These are phyloP conservation scores for Fusarium dlaminii DNA, from an alignment of 2,329 filamentous ascomycete species.

Conservation along the genomic window DNA sequence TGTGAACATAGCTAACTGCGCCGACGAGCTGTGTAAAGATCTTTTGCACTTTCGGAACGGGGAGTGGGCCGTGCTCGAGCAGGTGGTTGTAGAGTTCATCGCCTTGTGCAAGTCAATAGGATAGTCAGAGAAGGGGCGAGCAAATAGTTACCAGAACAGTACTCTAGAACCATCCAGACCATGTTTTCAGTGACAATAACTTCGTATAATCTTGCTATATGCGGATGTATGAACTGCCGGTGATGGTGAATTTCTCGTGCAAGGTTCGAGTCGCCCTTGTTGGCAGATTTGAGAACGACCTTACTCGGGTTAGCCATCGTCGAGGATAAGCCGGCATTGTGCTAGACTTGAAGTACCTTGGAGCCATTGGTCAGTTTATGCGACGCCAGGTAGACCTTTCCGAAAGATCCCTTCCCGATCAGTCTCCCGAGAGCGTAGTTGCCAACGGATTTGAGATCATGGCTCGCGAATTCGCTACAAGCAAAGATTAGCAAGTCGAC, in stretches of 20 bases:
- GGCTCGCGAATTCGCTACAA: conserved; percentile 89
- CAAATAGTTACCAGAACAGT: conserved; percentile 77
- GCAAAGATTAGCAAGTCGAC: conserved; percentile 8
- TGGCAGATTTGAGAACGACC: conserved; percentile 98
- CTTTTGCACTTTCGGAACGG: conserved; percentile 87
- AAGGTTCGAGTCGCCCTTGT: conserved; percentile 94
- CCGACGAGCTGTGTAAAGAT: conserved; percentile 97
- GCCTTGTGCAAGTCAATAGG: conserved; percentile 65
- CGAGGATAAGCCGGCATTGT: background rate
- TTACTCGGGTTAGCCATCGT: conserved; percentile 49
- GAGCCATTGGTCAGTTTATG: conserved; percentile 99
- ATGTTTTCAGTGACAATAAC: conserved; percentile 95
- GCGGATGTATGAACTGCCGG: conserved; percentile 95
- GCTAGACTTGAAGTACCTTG: conserved; percentile 68
- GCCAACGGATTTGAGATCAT: conserved; percentile 89
- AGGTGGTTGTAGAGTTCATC: conserved; percentile 98
- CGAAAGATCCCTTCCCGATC: conserved; percentile 97
- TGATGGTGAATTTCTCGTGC: conserved; percentile 98
- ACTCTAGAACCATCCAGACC: conserved; percentile 97
- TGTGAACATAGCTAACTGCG: conserved; percentile 94
- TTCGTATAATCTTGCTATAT: conserved; percentile 96
- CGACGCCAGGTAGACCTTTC: conserved; percentile 94
- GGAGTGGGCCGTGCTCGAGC: conserved; percentile 83
- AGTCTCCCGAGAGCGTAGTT: conserved; percentile 93
- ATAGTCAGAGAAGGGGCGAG: background rate